Evolutionary conservation across 2,329 filamentous ascomycete species (phyloP), one percentile per base, ranked within the genome.

Genomic region (Volutella citrinella): DNA sequence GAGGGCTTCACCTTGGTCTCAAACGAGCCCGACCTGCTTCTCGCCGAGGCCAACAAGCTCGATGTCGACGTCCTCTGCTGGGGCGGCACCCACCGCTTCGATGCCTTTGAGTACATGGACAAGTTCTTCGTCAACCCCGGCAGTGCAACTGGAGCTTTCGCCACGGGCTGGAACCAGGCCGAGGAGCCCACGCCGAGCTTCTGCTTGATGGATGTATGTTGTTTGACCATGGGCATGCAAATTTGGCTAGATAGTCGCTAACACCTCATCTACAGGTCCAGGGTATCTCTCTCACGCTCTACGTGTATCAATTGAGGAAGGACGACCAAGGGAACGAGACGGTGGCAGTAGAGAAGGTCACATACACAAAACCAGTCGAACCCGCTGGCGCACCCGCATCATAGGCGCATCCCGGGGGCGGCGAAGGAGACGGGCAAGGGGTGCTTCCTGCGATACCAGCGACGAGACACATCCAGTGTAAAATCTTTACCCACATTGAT

Each of bases 201-300:
- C 64, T 95, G 93, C 57, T 67, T 97, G 61, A 96, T 97, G 91
- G 91, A 97, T 76, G 90, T 96, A 63, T 70, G 88, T 83, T 27
- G 34, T 31, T 26, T 31, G 8, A n/a, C 13, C 36, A 14, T 11
- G 8, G 5, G n/a, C n/a, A n/a, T n/a, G n/a, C n/a, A n/a, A n/a
- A 14, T 8, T 15, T 15, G 27, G 16, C 3, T 22, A n/a, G n/a
- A n/a, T n/a, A 23, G 9, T 27, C 52, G 30, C 53, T 59, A 27
- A 59, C 38, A 35, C 13, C 35, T 28, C 32, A 23, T n/a, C n/a
- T 49, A 42, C 51, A 95, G 88, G 87, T 95, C 21, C 91, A 97
- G 77, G 91, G 91, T 19, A 94, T 96, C 59, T 94, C 94, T 12
- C 76, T 97, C 48, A 94, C 94, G 40, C 74, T 97, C 30, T 97